Conservation (phyloP, 495 filamentous ascomycete genomes). For the Trichoderma virens region DNA sequence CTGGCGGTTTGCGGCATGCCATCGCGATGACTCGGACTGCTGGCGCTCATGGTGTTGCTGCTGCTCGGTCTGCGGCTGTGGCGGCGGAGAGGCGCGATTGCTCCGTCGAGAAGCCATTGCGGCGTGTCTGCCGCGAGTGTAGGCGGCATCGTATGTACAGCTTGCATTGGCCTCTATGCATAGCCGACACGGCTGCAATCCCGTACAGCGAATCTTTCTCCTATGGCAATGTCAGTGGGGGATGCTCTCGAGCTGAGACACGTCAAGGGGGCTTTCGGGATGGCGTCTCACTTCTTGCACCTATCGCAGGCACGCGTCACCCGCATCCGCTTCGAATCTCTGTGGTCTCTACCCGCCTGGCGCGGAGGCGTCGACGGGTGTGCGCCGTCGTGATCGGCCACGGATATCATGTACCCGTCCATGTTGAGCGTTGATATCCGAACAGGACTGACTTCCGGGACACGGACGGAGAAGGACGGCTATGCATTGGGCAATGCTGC, state of each 20-base stretch:
- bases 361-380: constrained; percentile 3
- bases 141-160: constrained; percentile 20
- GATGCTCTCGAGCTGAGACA: neutral
- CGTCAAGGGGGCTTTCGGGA: neutral
- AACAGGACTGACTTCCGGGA: neutral
- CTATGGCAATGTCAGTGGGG: neutral
- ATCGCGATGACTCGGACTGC: neutral
- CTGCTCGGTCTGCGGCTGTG: neutral
- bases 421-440: neutral
- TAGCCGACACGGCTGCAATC: constrained; percentile 19
- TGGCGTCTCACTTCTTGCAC: constrained; percentile 23
- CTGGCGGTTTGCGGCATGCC: constrained; percentile 3
- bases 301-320: constrained; percentile 28
- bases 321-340: constrained; percentile 15
- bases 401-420: constrained; percentile 5
- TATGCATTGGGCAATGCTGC: neutral
- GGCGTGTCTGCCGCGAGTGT: constrained; percentile 17
- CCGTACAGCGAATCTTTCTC: constrained; percentile 24
- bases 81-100: constrained; percentile 2
- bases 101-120: constrained; percentile 2
- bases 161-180: constrained; percentile 16
- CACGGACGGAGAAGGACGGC: constrained; percentile 3
- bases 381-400: neutral
- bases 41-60: neutral
- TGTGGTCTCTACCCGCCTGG: neutral